Percentiles rank a stretch among this genome's conserved stretches.
Conservation (phyloP, 2,329 filamentous ascomycete species). For the Calonectria multiphialidica region DNA sequence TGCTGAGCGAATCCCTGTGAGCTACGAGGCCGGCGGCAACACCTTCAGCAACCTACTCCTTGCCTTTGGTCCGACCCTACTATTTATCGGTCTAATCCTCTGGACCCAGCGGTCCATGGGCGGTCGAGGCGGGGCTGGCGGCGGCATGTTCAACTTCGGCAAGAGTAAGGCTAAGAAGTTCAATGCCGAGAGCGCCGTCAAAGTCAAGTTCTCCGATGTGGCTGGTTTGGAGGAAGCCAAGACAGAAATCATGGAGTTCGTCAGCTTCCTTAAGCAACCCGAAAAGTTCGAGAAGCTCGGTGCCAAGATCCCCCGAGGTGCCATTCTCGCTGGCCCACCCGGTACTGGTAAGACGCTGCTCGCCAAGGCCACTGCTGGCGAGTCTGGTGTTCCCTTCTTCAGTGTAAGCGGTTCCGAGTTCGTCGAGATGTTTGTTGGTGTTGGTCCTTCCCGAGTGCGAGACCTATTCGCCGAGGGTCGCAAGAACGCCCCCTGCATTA, state of each 20-base stretch:
- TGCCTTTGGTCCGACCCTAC: slow-evolving; percentile 85
- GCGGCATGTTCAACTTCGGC: slow-evolving; percentile 94
- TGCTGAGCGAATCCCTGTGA: slow-evolving; percentile 92
- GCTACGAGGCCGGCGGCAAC: slow-evolving; percentile 84
- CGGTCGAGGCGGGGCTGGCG: slow-evolving; percentile 71
- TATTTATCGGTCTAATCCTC: slow-evolving; percentile 86
- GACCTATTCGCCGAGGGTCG: slow-evolving; percentile 95
- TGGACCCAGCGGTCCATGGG: slow-evolving; percentile 84
- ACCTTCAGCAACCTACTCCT: slow-evolving; percentile 80
- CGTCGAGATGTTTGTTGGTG: slow-evolving; percentile 99
- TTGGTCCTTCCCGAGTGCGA: slow-evolving; percentile 93
- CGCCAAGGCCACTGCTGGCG: slow-evolving; percentile 96
- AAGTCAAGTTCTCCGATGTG: slow-evolving; percentile 97
- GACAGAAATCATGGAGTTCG: slow-evolving; percentile 98
- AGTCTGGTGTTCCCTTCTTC: slow-evolving; percentile 97
- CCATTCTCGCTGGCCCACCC: slow-evolving; percentile 95
- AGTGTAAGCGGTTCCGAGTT: slow-evolving; percentile 99
- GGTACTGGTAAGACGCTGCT: slow-evolving; percentile 98
- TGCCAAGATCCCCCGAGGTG: slow-evolving; percentile 97
- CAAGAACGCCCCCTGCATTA: slow-evolving; percentile 97
- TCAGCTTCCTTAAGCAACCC: slow-evolving; percentile 95
- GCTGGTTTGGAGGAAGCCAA: slow-evolving; percentile 99
- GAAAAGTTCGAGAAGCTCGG: slow-evolving; percentile 93
- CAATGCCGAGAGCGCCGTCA: slow-evolving; percentile 96
- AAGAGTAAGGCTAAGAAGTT: slow-evolving; percentile 97